Conservation (phyloP, 495 filamentous ascomycete genomes). For the Annulohypoxylon nitens region DNA sequence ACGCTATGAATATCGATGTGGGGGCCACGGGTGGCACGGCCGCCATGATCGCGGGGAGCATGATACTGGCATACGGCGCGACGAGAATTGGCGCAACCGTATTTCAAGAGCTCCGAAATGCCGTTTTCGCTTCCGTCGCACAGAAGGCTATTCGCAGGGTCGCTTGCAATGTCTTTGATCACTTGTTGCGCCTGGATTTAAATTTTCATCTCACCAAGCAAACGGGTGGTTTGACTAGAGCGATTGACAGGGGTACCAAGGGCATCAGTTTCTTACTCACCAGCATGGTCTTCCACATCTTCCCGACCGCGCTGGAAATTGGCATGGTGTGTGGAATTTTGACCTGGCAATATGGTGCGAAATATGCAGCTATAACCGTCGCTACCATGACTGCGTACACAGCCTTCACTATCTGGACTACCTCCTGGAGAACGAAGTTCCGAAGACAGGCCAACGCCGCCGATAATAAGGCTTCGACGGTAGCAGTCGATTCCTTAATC, state of each 20-base stretch:
- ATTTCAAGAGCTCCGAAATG: conserved; percentile 93
- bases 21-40: conserved; percentile 84
- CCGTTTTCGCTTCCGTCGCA: conserved; percentile 95
- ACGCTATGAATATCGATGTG: conserved; percentile 97
- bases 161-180: conserved; percentile 91
- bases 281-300: conserved; percentile 98
- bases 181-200: conserved; percentile 88
- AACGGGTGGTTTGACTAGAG: conserved; percentile 92
- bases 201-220: conserved; percentile 95
- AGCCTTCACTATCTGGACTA: conserved; percentile 94
- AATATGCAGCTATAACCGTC: conserved; percentile 93
- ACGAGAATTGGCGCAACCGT: conserved; percentile 88
- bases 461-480: conserved; percentile 94
- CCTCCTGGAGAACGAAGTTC: conserved; percentile 97
- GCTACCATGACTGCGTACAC: conserved; percentile 93
- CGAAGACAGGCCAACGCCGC: conserved; percentile 93
- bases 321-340: conserved; percentile 92
- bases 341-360: conserved; percentile 92
- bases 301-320: conserved; percentile 94
- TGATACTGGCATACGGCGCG: conserved; percentile 91
- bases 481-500: conserved; percentile 95
- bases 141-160: conserved; percentile 96
- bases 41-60: conserved; percentile 86
- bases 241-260: conserved; percentile 96
- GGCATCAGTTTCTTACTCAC: conserved; percentile 96